Evolutionary conservation across 768 basidiomycete species (phyloP), one percentile per base, ranked within the genome.

Genomic region (Neoboletus subvelutipes): DNA sequence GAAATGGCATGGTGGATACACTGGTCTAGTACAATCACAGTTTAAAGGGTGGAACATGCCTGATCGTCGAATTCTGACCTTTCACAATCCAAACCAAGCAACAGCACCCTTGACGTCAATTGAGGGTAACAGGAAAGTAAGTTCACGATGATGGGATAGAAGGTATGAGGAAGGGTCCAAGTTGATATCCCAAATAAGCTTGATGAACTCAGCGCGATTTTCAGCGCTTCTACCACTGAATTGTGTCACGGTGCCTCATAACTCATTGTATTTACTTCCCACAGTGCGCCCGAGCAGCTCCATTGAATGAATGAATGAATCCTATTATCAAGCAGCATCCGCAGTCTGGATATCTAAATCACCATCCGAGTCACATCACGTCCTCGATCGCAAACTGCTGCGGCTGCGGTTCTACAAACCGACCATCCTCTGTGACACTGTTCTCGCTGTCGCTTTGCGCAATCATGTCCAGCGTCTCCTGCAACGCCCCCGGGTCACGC

Each of bases 391-490:
- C 18, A 15, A 47, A 12, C 17, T 4, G 34, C 26, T 40, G 31
- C 5, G 15, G 28, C 8, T 18, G 50, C 26, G 45, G 8, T 24
- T 26, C 54, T 41, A 45, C 3, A 26, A 40, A 24, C 9, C 2
- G 20, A 18, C 22, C 26, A 1, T 2, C 1, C 45, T 7, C 45
- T 17, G 31, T 20, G 11, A 28, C 13, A 20, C 29, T 9, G 18
- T 18, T 10, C 26, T 18, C 26, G 12, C n/a, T 20, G 13, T 42
- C 33, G n/a, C 45, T 51, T 20, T 26, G 36, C 3, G 55, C 49
- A 45, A 62, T 62, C 48, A 62, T 43, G 28, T 58, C 60, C 40
- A 62, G 41, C 26, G 56, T 63, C 12, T 31, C 49, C 36, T 63
- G 60, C 52, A 63, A 37, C 9, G 40, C 52, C 15, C 11, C 41